Evolutionary conservation across 2,329 filamentous ascomycete genomes (phyloP).

Genomic region (Penicillium sp.): DNA sequence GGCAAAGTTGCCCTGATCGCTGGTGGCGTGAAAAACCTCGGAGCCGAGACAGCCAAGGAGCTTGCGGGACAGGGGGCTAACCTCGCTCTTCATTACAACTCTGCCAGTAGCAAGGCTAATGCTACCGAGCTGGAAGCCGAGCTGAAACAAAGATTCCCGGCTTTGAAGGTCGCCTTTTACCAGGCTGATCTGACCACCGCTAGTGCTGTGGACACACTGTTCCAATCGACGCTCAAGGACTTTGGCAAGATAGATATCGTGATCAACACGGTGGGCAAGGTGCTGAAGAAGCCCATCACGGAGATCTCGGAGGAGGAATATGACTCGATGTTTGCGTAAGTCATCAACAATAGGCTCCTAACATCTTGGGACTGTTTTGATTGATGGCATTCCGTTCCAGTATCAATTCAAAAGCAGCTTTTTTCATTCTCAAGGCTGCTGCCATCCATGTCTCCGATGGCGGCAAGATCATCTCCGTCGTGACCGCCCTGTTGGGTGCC

Average conservation of each 20-base stretch:
- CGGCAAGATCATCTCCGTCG: constrained; percentile 49
- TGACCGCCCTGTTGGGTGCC: constrained; percentile 45
- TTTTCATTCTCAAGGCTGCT: constrained; percentile 48
- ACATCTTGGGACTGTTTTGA: background rate
- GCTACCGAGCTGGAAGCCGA: constrained; percentile 38
- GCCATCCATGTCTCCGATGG: constrained; percentile 43
- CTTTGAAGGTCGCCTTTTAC: constrained; percentile 41
- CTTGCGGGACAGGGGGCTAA: too few relatives aligned
- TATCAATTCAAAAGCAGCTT: constrained; percentile 49
- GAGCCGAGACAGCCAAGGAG: too few relatives aligned
- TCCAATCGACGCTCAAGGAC: constrained; percentile 40
- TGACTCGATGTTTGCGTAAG: constrained; percentile 50
- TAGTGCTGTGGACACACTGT: constrained; percentile 42
- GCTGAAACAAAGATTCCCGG: constrained; percentile 35
- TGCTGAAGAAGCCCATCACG: too few relatives aligned
- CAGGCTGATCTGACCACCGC: constrained; percentile 47
- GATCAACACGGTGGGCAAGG: too few relatives aligned
- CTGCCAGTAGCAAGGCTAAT: constrained; percentile 27
- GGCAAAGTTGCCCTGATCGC: too few relatives aligned
- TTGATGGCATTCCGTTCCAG: constrained; percentile 16
- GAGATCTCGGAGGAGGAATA: constrained; percentile 34
- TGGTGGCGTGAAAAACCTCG: too few relatives aligned
- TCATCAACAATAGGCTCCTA: background rate
- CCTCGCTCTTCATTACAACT: too few relatives aligned
- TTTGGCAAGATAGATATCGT: constrained; percentile 31